Evolutionary conservation across 1,284 basidiomycete species (phyloP).

Genomic region (Apiotrichum laibachii): DNA sequence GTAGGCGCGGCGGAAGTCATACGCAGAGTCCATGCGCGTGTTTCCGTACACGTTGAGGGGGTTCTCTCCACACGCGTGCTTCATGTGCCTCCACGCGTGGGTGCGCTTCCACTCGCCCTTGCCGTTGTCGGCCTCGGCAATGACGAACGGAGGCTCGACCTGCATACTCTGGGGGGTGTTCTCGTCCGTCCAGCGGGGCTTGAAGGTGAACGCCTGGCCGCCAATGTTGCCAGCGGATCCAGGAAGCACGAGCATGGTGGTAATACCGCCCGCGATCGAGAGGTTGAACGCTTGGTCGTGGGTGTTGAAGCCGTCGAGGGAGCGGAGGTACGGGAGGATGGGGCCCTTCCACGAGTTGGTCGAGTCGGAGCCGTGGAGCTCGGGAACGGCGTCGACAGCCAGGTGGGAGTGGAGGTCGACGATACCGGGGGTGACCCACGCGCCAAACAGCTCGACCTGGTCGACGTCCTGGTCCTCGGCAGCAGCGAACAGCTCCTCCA

Average conservation of each 20-base stretch:
- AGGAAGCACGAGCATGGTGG: slow-evolving; percentile 55
- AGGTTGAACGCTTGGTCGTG: slow-evolving; percentile 54
- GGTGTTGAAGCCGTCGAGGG: slow-evolving; percentile 57
- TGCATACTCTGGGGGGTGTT: slow-evolving; percentile 52
- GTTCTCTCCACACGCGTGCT: slow-evolving; percentile 56
- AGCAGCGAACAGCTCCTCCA: slow-evolving; percentile 15
- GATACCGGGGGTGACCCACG: slow-evolving; percentile 57
- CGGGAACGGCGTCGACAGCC: slow-evolving; percentile 65
- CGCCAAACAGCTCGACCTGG: slow-evolving; percentile 50
- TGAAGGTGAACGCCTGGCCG: slow-evolving; percentile 56
- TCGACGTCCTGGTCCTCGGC: slow-evolving; percentile 27
- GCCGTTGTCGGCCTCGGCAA: slow-evolving; percentile 32
- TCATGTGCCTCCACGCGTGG: slow-evolving; percentile 46
- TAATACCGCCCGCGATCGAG: slow-evolving; percentile 55
- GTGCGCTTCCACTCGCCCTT: slow-evolving; percentile 37
- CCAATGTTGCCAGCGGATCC: slow-evolving; percentile 50
- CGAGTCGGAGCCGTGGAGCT: slow-evolving; percentile 55
- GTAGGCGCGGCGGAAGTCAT: slow-evolving; percentile 63
- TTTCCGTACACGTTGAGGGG: slow-evolving; percentile 54
- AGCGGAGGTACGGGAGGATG: slow-evolving; percentile 54
- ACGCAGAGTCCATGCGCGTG: slow-evolving; percentile 59
- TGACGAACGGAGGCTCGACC: slow-evolving; percentile 51
- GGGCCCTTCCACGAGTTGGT: slow-evolving; percentile 50
- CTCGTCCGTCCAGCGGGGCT: slow-evolving; percentile 52
- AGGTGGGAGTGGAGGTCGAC: slow-evolving; percentile 79